Base-by-base conservation (phyloP, 495 filamentous ascomycete genomes). In the Hypomontagnella submonticulosa region DNA sequence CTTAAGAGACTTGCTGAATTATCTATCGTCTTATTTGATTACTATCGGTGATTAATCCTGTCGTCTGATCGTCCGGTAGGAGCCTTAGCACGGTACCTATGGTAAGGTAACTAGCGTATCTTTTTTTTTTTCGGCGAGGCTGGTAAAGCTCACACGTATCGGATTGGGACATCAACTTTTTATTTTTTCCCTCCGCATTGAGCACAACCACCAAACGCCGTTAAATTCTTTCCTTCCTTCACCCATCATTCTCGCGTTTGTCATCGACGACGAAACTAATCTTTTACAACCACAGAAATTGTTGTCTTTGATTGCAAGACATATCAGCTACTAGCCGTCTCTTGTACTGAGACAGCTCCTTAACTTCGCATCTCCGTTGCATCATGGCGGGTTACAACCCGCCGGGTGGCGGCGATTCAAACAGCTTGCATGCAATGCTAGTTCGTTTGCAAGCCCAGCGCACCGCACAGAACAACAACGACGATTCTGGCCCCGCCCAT, bases 371-470 rank as follows among this genome's bases (percentile, higher is more conserved):
- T 34, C 38, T 37, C 7, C 16, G 30, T 60, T 51, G 58, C 63
- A 70, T 54, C 71, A 82, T 82, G 80, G 76, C 80, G 64, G 73
- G 67, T 75, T 80, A 80, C 70, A 74, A 73, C 69, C 67, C 77
- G 74, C 71, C 72, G 16, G 72, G 77, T 70, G 74, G 73, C 54
- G 60, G 66, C 38, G 69, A 69, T 46, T 49, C 64, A 51, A 67
- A 67, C 57, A 50, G 49, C 53, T 64, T 74, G 61, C 71, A 74
- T 50, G 54, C 66, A 16, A 72, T 74, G 71, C 67, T 70, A 43
- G 63, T 63, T 61, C 71, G 71, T 55, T 41, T 74, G 56, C 71
- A 74, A 48, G 63, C 61, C 54, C 62, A 68, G 16, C 60, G 71
- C 10, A 66, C 63, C 36, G 63, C 63, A 42, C 66, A 72, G 40